Evolutionary conservation across 257 asterid species (phyloP).

Genomic region (Linderniella brevidens): DNA sequence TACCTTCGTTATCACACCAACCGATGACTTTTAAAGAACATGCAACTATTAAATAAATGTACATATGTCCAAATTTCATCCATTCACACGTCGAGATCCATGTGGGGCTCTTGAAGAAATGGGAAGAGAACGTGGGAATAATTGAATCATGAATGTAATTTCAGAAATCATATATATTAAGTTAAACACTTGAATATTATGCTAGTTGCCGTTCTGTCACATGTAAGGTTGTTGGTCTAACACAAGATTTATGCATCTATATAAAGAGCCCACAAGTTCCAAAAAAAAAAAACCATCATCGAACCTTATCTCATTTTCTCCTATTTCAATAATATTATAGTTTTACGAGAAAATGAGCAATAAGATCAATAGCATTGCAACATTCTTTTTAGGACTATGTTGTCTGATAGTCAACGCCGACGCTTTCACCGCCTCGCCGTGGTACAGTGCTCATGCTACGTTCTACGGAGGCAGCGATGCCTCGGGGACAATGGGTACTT

Average conservation of each 20-base stretch:
- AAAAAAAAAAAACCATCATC: not conserved
- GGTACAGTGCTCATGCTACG: conserved; percentile 39
- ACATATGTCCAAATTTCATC: conserved; percentile 13
- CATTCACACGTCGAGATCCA: conserved; percentile 29
- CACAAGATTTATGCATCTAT: conserved; percentile 13
- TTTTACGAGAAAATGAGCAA: too few species aligned
- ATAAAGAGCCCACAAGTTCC: conserved; percentile 15
- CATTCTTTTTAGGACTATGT: conserved; percentile 5
- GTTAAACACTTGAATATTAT: not conserved
- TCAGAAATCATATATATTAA: not conserved
- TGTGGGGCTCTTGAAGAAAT: conserved; percentile 22
- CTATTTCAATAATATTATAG: too few species aligned
- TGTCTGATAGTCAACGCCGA: conserved; percentile 12
- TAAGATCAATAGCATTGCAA: too few species aligned
- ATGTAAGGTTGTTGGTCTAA: conserved; percentile 21
- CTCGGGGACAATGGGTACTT: conserved; percentile 58
- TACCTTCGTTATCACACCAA: too few species aligned
- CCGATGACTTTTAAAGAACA: too few species aligned
- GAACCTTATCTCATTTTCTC: too few species aligned
- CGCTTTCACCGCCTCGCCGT: conserved; percentile 30
- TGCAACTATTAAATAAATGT: too few species aligned
- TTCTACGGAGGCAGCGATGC: conserved; percentile 65
- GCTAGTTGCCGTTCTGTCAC: conserved; percentile 18
- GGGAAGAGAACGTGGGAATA: conserved; percentile 39
- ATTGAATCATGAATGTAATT: conserved; percentile 17